These are phyloP conservation scores for Rhizophlyctis rosea DNA, from an alignment of 192 early-diverging fungal genomes.

Conservation along the genomic window DNA sequence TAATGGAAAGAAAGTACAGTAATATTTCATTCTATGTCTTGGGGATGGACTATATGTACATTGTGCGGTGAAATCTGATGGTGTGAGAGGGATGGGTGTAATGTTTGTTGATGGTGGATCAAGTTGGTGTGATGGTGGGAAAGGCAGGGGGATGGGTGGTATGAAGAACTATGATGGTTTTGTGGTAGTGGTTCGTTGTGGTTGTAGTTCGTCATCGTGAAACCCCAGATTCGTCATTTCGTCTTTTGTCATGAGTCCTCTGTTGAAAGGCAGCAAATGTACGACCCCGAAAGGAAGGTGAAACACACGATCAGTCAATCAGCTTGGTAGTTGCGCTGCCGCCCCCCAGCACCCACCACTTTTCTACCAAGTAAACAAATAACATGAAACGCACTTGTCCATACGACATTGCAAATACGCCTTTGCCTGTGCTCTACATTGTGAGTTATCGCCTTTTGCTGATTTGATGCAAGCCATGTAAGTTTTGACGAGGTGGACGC, in stretches of 20 bases:
- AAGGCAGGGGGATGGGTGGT: no score
- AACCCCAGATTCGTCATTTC: conserved; percentile 68
- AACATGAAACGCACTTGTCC: conserved; percentile 66
- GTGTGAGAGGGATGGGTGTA: no score
- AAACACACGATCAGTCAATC: background rate
- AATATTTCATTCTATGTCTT: no score
- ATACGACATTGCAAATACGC: conserved; percentile 87
- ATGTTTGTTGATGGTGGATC: no score
- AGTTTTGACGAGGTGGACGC: conserved; percentile 70
- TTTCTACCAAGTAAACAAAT: background rate
- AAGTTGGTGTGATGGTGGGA: no score
- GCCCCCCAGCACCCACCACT: background rate
- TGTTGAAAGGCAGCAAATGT: conserved; percentile 27
- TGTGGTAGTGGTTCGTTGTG: no score
- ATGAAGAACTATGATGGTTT: no score
- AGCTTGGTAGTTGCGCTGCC: background rate
- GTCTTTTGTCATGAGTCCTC: conserved; percentile 67
- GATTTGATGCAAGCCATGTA: conserved; percentile 78
- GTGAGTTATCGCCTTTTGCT: conserved; percentile 65
- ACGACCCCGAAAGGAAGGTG: background rate
- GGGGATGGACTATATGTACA: no score
- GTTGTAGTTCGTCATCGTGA: conserved; percentile 48
- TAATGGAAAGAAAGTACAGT: no score
- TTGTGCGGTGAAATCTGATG: no score
- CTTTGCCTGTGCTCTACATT: conserved; percentile 72